Base-by-base conservation (phyloP, 192 early-diverging fungal species). In the Rhizophagus prolifer region DNA sequence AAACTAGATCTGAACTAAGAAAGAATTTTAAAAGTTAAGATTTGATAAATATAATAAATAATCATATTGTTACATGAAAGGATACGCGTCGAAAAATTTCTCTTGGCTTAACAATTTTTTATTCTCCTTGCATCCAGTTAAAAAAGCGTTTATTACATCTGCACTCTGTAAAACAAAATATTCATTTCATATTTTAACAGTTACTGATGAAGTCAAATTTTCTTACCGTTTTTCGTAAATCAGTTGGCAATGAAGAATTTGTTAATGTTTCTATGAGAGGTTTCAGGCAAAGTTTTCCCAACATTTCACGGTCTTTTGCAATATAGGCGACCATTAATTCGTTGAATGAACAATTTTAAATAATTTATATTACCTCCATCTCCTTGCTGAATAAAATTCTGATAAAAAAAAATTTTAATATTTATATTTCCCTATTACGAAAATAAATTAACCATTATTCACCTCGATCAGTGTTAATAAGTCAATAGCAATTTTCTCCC, bases 41-140 rank as follows among this genome's bases (percentile, higher is more conserved):
- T 7, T 28, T 10, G 14, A 34, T n/a, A 21, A 41, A 34, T 34
- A 34, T n/a, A 1, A 5, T 19, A 54, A 6, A 54, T 54, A 16
- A 54, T 0, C 6, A 54, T 54, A 54, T 54, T 54, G 21, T 21
- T n/a, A 34, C 12, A n/a, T 7, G 4, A 73, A 60, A 60, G 58
- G 71, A 73, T 73, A 73, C 71, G 58, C 9, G 21, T 73, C 25
- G 36, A 73, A 34, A 60, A 73, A 36, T 36, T 73, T 9, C 16
- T 58, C 71, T 23, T 73, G 71, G 23, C 71, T 73, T 34, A 73
- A 60, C 2, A 73, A 31, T 36, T 73, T 73, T 73, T 73, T 73
- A 30, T 73, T 73, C 31, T 73, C 71, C 61, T 73, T 73, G 31
- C 71, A 73, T 59, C 71, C 71, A 21, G 71, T 73, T 19, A 73